A percentile compares a stretch with the other conserved stretches of the same genome.
phyloP scores from a whole-genome alignment of 352 stramenopile species.

The Globisporangium nunn region DNA sequence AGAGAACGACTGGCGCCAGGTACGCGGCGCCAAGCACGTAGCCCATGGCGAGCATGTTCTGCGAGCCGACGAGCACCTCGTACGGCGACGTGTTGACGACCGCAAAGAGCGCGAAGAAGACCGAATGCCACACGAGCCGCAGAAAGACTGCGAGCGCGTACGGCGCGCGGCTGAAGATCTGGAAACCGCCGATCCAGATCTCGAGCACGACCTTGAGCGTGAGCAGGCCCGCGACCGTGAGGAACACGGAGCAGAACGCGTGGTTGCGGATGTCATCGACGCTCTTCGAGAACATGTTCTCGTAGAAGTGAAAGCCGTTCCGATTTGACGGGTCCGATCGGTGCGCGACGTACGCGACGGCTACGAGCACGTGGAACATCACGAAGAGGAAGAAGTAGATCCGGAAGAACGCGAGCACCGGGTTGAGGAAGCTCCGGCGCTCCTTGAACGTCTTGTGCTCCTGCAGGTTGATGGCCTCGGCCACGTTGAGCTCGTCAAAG shows the following conservation, averaged over 20 bases:
- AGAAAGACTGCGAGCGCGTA: slow-evolving; percentile 64
- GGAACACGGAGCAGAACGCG: slow-evolving; percentile 67
- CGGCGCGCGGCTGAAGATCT: slow-evolving; percentile 47
- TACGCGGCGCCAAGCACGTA: slow-evolving; percentile 46
- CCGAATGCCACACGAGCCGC: slow-evolving; percentile 70
- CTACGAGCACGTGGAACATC: slow-evolving; percentile 72
- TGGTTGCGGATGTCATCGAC: slow-evolving; percentile 68
- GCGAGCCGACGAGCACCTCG: slow-evolving; percentile 47
- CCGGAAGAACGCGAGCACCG: slow-evolving; percentile 76
- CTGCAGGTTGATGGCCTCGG: slow-evolving; percentile 51
- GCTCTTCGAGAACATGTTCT: slow-evolving; percentile 58
- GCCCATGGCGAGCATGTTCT: slow-evolving; percentile 56
- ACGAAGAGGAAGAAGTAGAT: slow-evolving; percentile 86
- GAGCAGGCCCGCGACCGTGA: slow-evolving; percentile 55
- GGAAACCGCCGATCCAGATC: slow-evolving; percentile 74
- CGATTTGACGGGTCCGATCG: slow-evolving; percentile 51
- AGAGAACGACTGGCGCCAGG: slow-evolving; percentile 50
- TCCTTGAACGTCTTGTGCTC: slow-evolving; percentile 86
- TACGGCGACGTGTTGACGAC: slow-evolving; percentile 64
- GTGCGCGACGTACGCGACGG: slow-evolving; percentile 76
- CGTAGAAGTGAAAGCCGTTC: slow-evolving; percentile 58
- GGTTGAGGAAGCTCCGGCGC: slow-evolving; percentile 73
- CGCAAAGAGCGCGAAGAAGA: slow-evolving; percentile 76
- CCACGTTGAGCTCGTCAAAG: slow-evolving; percentile 80
- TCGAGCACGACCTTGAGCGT: slow-evolving; percentile 71